phyloP scores from a whole-genome alignment of 257 asterid genomes.

The Ligustrum vulgare region DNA sequence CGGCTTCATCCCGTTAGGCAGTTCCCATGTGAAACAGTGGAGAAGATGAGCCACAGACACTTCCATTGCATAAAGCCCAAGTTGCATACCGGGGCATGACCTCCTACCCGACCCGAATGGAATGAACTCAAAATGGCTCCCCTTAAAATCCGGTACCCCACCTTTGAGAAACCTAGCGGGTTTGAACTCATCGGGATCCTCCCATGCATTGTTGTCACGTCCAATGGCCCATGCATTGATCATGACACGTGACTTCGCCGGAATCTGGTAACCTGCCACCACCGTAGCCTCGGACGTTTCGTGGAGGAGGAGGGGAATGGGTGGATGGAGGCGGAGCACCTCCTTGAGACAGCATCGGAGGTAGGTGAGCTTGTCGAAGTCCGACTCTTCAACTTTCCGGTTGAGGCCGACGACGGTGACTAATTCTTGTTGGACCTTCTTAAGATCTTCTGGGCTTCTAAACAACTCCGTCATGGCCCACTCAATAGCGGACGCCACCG shows the following conservation, averaged over 20 bases:
- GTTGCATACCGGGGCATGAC: constrained; percentile 98
- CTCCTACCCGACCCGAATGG: constrained; percentile 95
- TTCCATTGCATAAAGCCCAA: constrained; percentile 75
- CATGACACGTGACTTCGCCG: constrained; percentile 64
- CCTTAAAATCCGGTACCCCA: constrained; percentile 64
- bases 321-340: constrained; percentile 88
- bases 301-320: constrained; percentile 91
- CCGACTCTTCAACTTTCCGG: constrained; percentile 71
- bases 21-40: constrained; percentile 82
- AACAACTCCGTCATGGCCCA: constrained; percentile 94
- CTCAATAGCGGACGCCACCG: constrained; percentile 88
- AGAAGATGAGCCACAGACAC: constrained; percentile 80
- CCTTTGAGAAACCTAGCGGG: constrained; percentile 58
- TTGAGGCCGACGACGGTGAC: constrained; percentile 56
- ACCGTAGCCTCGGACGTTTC: constrained; percentile 62
- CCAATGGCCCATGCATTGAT: constrained; percentile 87
- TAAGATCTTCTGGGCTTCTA: constrained; percentile 66
- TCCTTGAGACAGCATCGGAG: constrained; percentile 70
- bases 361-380: constrained; percentile 62
- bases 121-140: constrained; percentile 68
- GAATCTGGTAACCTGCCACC: constrained; percentile 66
- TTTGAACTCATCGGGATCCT: constrained; percentile 51
- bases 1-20: constrained; percentile 89
- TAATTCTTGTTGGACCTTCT: constrained; percentile 70
- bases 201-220: constrained; percentile 73